Percentiles rank a stretch among this genome's conserved stretches.
Evolutionary conservation across 2,329 filamentous ascomycete species (phyloP).

Genomic region (Elsinoe ampelina): DNA sequence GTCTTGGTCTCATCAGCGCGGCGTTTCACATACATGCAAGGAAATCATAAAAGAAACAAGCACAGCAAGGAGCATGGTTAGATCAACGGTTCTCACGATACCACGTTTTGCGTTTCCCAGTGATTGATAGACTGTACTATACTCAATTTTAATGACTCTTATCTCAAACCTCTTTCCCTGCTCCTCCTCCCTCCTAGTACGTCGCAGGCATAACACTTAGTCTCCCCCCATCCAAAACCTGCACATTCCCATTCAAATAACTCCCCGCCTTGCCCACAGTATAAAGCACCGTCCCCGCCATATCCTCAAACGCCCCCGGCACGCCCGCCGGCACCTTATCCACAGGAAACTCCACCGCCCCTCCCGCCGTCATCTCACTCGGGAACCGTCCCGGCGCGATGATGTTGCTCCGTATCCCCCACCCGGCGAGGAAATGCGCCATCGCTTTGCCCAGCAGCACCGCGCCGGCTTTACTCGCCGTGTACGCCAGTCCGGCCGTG

Average conservation of each 20-base stretch:
- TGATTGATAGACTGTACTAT: not conserved
- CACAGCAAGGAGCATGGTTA: not conserved
- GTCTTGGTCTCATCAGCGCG: not conserved
- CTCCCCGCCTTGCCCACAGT: constrained; percentile 42
- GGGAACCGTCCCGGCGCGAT: constrained; percentile 38
- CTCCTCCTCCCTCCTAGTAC: too few species aligned
- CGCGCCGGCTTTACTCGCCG: constrained; percentile 36
- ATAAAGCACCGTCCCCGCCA: constrained; percentile 43
- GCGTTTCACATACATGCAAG: not conserved
- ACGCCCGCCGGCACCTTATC: constrained; percentile 31
- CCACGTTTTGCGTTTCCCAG: not conserved
- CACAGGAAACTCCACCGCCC: constrained; percentile 25
- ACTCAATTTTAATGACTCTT: not conserved
- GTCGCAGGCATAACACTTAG: constrained; percentile 17
- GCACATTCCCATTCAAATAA: constrained; percentile 46
- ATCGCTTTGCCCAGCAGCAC: constrained; percentile 39
- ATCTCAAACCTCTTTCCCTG: too few species aligned
- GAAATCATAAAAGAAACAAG: too few species aligned
- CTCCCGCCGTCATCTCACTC: constrained; percentile 36
- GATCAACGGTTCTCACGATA: not conserved
- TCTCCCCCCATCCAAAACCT: constrained; percentile 39
- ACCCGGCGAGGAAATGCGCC: constrained; percentile 33
- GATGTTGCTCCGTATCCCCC: constrained; percentile 39
- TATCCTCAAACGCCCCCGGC: constrained; percentile 33
- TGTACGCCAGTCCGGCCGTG: constrained; percentile 34